Evolutionary conservation across 148 eudicot species (phyloP).

Genomic region (Vaccinium corymbosum): DNA sequence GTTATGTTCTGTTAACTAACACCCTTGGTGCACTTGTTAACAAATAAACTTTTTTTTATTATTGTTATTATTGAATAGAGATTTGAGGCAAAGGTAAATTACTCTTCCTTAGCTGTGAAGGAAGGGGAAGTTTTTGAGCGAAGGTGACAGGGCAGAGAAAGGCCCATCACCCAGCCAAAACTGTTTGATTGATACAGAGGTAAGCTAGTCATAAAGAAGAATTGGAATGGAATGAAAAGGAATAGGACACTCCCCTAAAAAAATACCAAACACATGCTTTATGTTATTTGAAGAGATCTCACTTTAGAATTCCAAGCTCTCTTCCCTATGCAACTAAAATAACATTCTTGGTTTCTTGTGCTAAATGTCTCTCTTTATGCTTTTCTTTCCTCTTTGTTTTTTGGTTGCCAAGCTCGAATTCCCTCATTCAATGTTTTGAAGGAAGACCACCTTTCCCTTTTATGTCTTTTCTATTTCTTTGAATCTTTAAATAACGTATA

Average conservation of each 20-base stretch:
- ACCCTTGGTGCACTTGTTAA: background rate
- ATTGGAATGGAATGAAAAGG: conserved; percentile 37
- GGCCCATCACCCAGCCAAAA: conserved; percentile 25
- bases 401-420: conserved; percentile 31
- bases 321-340: conserved; percentile 57
- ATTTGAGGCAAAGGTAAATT: conserved; percentile 9
- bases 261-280: conserved; percentile 58
- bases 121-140: conserved; percentile 23
- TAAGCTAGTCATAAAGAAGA: conserved; percentile 29
- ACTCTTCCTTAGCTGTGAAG: conserved; percentile 49
- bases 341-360: conserved; percentile 54
- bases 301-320: conserved; percentile 90
- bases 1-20: background rate
- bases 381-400: conserved; percentile 30
- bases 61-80: background rate
- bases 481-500: background rate
- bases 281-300: conserved; percentile 50
- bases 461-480: background rate
- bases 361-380: conserved; percentile 57
- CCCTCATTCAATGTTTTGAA: conserved; percentile 23
- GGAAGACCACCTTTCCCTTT: conserved; percentile 15
- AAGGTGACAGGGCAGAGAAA: conserved; percentile 28
- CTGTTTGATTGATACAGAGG: conserved; percentile 22
- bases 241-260: conserved; percentile 39
- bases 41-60: background rate